These are phyloP conservation scores for Plantago elongata DNA, from an alignment of 257 asterid species.

Conservation along the genomic window DNA sequence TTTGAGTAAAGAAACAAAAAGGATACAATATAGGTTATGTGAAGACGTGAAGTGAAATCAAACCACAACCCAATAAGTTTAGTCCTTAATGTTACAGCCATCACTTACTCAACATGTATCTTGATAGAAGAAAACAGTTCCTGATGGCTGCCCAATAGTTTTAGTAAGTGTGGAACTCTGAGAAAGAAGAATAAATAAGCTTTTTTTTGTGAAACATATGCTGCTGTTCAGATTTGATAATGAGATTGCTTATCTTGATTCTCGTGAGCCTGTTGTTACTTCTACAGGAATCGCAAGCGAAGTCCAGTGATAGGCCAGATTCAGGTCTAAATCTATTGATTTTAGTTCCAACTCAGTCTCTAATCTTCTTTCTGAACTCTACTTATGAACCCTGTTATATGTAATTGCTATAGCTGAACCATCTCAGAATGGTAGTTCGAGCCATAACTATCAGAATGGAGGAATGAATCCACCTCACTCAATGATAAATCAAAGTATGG, in stretches of 20 bases:
- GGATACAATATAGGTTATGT: not conserved
- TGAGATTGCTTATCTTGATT: constrained; percentile 4
- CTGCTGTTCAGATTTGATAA: constrained; percentile 9
- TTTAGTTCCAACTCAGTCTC: constrained; percentile 13
- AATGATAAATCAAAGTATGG: constrained; percentile 35
- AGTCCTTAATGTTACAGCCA: not conserved
- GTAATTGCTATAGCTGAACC: constrained; percentile 47
- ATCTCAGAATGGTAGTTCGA: constrained; percentile 57
- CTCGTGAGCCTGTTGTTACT: constrained; percentile 17
- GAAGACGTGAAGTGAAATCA: not conserved
- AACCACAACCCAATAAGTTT: not conserved
- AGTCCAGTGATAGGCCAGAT: constrained; percentile 49
- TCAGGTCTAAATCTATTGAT: constrained; percentile 36
- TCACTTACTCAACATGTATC: not conserved
- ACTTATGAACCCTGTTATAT: constrained; percentile 19
- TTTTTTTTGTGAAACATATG: constrained; percentile 9
- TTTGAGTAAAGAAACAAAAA: no score
- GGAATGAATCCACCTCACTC: constrained; percentile 39
- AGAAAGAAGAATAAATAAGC: constrained; percentile 2
- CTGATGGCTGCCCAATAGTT: constrained; percentile 9
- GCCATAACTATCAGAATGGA: constrained; percentile 64
- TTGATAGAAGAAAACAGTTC: constrained; percentile 5
- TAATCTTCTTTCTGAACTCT: constrained; percentile 20
- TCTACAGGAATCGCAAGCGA: constrained; percentile 49
- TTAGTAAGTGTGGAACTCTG: constrained; percentile 9